A percentile compares a stretch with the other conserved stretches of the same genome.
Evolutionary conservation across 1,139 yeast species (phyloP).

Genomic region (Arxiozyma heterogenica): DNA sequence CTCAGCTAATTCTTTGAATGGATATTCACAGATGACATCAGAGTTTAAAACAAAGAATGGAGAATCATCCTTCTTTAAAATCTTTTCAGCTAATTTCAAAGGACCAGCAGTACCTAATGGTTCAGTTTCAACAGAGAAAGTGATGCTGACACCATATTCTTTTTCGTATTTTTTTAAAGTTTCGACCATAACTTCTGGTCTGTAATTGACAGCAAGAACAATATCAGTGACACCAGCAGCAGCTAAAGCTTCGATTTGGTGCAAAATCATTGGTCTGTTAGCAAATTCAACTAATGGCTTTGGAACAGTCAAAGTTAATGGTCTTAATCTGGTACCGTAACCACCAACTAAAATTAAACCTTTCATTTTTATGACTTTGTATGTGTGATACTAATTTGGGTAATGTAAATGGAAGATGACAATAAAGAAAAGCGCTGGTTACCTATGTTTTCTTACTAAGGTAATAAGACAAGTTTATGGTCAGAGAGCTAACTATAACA

Average conservation of each 20-base stretch:
- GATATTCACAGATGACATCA: conserved; percentile 97
- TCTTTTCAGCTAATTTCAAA: conserved; percentile 88
- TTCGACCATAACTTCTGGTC: conserved; percentile 98
- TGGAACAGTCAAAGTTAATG: conserved; percentile 91
- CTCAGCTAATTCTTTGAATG: conserved; percentile 81
- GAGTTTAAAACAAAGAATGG: conserved; percentile 98
- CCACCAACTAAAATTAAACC: conserved; percentile 99
- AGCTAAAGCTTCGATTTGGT: conserved; percentile 97
- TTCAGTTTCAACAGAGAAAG: conserved; percentile 98
- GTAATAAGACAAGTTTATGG: not conserved
- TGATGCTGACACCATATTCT: conserved; percentile 88
- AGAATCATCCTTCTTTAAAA: conserved; percentile 85
- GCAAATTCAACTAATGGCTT: conserved; percentile 98
- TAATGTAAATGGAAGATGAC: not conserved
- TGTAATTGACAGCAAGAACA: conserved; percentile 96
- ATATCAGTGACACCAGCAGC: conserved; percentile 98
- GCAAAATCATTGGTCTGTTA: conserved; percentile 94
- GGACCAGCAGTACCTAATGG: conserved; percentile 99
- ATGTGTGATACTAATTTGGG: not conserved
- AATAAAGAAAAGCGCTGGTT: not conserved
- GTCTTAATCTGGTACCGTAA: conserved; percentile 99
- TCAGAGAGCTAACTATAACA: conserved; percentile 1
- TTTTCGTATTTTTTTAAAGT: conserved; percentile 89
- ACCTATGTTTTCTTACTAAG: not conserved
- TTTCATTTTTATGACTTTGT: conserved; percentile 51